Conservation (phyloP, 129 eudicot genomes). For the Erigeron canadensis region DNA sequence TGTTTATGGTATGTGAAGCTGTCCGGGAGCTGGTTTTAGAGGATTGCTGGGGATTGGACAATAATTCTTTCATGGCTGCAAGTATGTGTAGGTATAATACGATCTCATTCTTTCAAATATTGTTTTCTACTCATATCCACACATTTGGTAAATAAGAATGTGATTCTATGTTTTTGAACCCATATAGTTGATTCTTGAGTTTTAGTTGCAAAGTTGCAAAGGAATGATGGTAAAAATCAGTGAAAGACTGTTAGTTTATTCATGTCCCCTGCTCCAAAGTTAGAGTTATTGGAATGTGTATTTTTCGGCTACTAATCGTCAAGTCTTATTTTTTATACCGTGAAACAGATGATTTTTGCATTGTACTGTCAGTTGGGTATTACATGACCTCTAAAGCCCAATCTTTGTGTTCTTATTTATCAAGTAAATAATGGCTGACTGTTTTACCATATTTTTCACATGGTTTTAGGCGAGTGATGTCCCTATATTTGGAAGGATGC, state of each 20-base stretch:
- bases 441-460: conserved; percentile 10
- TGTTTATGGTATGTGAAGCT: conserved; percentile 71
- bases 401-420: not conserved
- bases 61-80: conserved; percentile 59
- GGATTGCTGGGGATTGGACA: conserved; percentile 96
- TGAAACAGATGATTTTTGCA: not conserved
- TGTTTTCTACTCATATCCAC: conserved; percentile 8
- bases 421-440: not conserved
- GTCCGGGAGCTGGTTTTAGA: conserved; percentile 64
- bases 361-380: too few relatives aligned
- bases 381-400: too few relatives aligned
- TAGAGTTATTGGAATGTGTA: not conserved
- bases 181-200: too few relatives aligned
- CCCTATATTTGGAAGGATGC: conserved; percentile 88
- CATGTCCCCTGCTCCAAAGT: conserved; percentile 7
- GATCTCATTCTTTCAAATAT: not conserved
- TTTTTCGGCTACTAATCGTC: not conserved
- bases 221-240: not conserved
- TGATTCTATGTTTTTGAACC: not conserved
- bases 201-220: not conserved
- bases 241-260: not conserved
- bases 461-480: conserved; percentile 57
- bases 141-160: not conserved
- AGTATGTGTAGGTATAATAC: conserved; percentile 67
- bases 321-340: not conserved